phyloP scores from a whole-genome alignment of 2,329 filamentous ascomycete species.

The Alternaria gaisen region DNA sequence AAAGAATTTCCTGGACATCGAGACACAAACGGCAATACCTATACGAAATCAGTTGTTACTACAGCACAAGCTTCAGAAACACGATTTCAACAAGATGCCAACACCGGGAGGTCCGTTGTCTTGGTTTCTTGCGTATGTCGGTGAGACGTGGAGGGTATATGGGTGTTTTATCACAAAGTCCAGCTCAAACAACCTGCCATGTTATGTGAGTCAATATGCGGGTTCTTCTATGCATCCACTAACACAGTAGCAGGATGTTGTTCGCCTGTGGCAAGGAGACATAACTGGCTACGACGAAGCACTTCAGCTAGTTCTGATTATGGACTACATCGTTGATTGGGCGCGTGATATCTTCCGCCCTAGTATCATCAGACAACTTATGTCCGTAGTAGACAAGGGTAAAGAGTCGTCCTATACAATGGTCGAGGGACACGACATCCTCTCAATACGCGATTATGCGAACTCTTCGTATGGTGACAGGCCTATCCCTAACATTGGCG shows the following conservation, averaged over 20 bases:
- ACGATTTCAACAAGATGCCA: slow-evolving; percentile 20
- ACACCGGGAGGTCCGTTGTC: slow-evolving; percentile 26
- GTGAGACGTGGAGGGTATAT: slow-evolving; percentile 31
- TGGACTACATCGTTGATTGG: slow-evolving; percentile 37
- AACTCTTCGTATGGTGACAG: slow-evolving; percentile 1
- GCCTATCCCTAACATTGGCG: background rate
- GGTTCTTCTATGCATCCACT: background rate
- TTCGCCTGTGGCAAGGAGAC: slow-evolving; percentile 27
- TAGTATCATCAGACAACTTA: slow-evolving; percentile 28
- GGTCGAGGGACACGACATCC: background rate
- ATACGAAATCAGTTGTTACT: slow-evolving; percentile 22
- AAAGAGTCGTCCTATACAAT: slow-evolving; percentile 3
- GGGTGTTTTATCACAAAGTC: slow-evolving; percentile 13
- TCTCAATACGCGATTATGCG: background rate
- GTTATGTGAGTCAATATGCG: background rate
- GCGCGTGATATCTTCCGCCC: slow-evolving; percentile 27
- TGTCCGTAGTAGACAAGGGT: slow-evolving; percentile 5
- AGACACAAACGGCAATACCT: slow-evolving; percentile 26
- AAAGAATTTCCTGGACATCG: slow-evolving; percentile 25
- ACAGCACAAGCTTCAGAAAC: slow-evolving; percentile 21
- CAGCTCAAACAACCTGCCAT: background rate
- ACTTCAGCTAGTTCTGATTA: slow-evolving; percentile 30
- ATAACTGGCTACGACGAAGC: slow-evolving; percentile 24
- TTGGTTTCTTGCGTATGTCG: slow-evolving; percentile 28
- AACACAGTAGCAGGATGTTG: background rate